Base-by-base conservation (phyloP, 2,329 filamentous ascomycete genomes). In the Penicillium sp. region DNA sequence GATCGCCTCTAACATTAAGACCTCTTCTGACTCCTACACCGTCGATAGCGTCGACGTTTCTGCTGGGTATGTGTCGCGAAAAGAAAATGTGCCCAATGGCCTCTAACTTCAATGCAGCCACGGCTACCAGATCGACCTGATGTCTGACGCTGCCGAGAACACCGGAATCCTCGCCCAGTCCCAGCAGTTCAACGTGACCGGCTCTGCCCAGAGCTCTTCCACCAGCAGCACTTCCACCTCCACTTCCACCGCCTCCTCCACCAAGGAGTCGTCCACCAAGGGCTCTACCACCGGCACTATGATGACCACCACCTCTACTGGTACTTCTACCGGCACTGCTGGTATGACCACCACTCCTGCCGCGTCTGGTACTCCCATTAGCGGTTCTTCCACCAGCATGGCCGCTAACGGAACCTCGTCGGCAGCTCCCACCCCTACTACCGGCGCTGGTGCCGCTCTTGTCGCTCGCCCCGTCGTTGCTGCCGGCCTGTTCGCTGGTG, bases 91-190 rank as follows among this genome's bases (percentile, higher is more conserved):
- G 14, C 16, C 10, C 20, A 13, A 20, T 18, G 13, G 4, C 11
- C 8, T 11, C 50, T 60, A 40, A 55, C 46, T 49, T 3, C 46
- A 36, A 46, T 7, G 33, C 39, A 71, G 72, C 20, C 43, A 57
- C 16, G 69, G 66, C 46, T 76, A 71, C 64, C 72, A 72, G 58
- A 67, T 76, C 64, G 73, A 74, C 63, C 62, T 75, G 30, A 31
- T 70, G 36, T 70, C 71, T 53, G 66, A 68, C 51, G 48, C 52
- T 2, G 48, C 50, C 27, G 50, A 62, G 30, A 74, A 73, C 61
- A 67, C 53, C 20, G 74, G 74, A 13, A 74, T 76, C 53, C 67
- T 76, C 30, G 70, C 72, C 7, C 73, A 76, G 61, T 72, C 69
- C 16, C 46, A 64, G 36, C 66, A 70, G 45, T 72, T 72, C 62